Base-by-base conservation (phyloP, 768 basidiomycete species). In the Clitopilus passeckerianus region DNA sequence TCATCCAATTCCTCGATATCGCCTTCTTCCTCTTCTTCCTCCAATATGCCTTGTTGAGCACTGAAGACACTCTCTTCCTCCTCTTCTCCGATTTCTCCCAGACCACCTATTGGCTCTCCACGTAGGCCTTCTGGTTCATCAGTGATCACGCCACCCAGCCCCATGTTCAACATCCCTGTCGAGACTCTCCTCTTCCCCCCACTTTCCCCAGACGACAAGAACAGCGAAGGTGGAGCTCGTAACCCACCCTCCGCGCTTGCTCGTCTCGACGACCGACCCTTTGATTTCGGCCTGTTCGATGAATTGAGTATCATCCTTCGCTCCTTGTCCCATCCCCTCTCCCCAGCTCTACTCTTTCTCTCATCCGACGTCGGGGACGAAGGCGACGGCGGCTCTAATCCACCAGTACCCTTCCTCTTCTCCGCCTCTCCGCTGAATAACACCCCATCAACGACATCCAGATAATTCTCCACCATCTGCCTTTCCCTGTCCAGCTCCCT, bases 401-500 rank as follows among this genome's bases (percentile, higher is more conserved):
- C 10, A 4, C 5, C 16, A 18, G 46, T 18, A 5, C 75, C 77
- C 64, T 77, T 80, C 57, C 74, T 76, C 20, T 50, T 5, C 10
- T 23, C n/a, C 20, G 46, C 12, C 15, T 41, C 37, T 0, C 86
- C 85, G 6, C 83, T 83, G 60, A 95, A 94, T 14, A 95, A 68
- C 2, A 89, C 87, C 59, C 87, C 84, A 64, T 93, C 92, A 2
- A 93, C 91, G n/a, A 86, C 77, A 61, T 91, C 84, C 60, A 93
- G 67, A 69, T 93, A 95, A 53, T 74, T 68, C 35, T 71, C 69
- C 2, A 94, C 81, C 5, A 82, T 79, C 1, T 70, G 71, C 63
- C 81, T 74, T 69, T 93, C 90, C 68, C 77, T 83, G 63, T 37
- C 68, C 58, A 93, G 70, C 30, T 86, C 78, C 18, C 69, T 72